phyloP scores from a whole-genome alignment of 2,329 filamentous ascomycete genomes.

The Alternaria incomplexa region DNA sequence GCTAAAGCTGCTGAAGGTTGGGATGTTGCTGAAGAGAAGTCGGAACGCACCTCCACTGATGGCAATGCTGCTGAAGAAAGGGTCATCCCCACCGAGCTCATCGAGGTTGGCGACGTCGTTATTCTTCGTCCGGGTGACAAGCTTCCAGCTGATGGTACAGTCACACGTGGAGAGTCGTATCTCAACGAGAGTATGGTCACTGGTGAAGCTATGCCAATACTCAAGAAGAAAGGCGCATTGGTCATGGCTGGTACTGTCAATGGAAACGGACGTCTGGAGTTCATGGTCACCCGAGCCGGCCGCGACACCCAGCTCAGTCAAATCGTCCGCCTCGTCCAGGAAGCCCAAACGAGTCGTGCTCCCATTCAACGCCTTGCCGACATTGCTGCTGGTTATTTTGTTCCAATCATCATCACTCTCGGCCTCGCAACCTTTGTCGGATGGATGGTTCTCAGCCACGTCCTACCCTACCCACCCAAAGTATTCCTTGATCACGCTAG shows the following conservation, averaged over 20 bases:
- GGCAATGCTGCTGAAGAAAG: slow-evolving; percentile 78
- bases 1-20: slow-evolving; percentile 87
- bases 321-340: slow-evolving; percentile 97
- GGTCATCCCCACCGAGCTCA: slow-evolving; percentile 88
- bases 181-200: slow-evolving; percentile 99
- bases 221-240: slow-evolving; percentile 79
- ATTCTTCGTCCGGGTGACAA: slow-evolving; percentile 94
- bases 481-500: slow-evolving; percentile 82
- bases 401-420: slow-evolving; percentile 84
- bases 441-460: slow-evolving; percentile 95
- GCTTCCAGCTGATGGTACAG: slow-evolving; percentile 87
- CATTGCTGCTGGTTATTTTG: slow-evolving; percentile 89
- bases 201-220: slow-evolving; percentile 92
- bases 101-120: slow-evolving; percentile 92
- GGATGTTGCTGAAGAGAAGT: slow-evolving; percentile 59
- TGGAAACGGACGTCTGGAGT: slow-evolving; percentile 87
- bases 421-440: slow-evolving; percentile 83
- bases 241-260: slow-evolving; percentile 97
- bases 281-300: slow-evolving; percentile 88
- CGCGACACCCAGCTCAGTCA: slow-evolving; percentile 96
- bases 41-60: slow-evolving; percentile 50
- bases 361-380: slow-evolving; percentile 95
- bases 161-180: slow-evolving; percentile 89
- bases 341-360: slow-evolving; percentile 91
- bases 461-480: slow-evolving; percentile 80